These are phyloP conservation scores for Cytospora piceae DNA, from an alignment of 2,329 filamentous ascomycete genomes.

Conservation along the genomic window DNA sequence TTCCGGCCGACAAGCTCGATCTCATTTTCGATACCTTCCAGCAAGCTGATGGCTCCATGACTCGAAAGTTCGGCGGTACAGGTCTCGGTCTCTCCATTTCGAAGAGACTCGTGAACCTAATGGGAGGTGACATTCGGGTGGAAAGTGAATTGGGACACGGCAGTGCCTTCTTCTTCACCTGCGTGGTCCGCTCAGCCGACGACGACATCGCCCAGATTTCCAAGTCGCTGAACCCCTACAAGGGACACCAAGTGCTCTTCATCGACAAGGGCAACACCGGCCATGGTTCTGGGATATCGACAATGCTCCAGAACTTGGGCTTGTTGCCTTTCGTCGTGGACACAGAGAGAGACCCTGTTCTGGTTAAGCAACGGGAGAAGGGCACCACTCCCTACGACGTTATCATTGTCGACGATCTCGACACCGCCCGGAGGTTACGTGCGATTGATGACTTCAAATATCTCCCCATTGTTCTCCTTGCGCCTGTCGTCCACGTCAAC, in stretches of 20 bases:
- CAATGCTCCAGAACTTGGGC: conserved; percentile 78
- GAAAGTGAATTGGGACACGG: conserved; percentile 89
- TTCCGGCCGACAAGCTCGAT: conserved; percentile 91
- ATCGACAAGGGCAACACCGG: conserved; percentile 88
- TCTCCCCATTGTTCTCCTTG: conserved; percentile 90
- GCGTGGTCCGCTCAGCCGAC: conserved; percentile 81
- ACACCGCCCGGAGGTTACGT: conserved; percentile 82
- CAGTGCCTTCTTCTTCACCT: conserved; percentile 96
- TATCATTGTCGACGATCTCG: conserved; percentile 92
- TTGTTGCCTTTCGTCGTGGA: conserved; percentile 84
- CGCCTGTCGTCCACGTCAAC: conserved; percentile 85
- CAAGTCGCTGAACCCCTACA: conserved; percentile 87
- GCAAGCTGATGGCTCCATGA: conserved; percentile 96
- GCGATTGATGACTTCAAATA: conserved; percentile 97
- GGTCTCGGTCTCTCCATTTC: conserved; percentile 94
- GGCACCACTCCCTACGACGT: conserved; percentile 81
- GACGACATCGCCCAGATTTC: conserved; percentile 78
- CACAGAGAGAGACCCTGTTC: conserved; percentile 68
- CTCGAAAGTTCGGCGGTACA: conserved; percentile 92
- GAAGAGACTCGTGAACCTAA: conserved; percentile 90
- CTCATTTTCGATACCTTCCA: conserved; percentile 99
- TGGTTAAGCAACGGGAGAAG: conserved; percentile 55
- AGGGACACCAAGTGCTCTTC: conserved; percentile 88
- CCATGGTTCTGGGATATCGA: conserved; percentile 74
- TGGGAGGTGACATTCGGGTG: conserved; percentile 97